Evolutionary conservation across 2,329 filamentous ascomycete genomes (phyloP), one percentile per base, ranked within the genome.

Genomic region (Emmonsiellopsis sp.): DNA sequence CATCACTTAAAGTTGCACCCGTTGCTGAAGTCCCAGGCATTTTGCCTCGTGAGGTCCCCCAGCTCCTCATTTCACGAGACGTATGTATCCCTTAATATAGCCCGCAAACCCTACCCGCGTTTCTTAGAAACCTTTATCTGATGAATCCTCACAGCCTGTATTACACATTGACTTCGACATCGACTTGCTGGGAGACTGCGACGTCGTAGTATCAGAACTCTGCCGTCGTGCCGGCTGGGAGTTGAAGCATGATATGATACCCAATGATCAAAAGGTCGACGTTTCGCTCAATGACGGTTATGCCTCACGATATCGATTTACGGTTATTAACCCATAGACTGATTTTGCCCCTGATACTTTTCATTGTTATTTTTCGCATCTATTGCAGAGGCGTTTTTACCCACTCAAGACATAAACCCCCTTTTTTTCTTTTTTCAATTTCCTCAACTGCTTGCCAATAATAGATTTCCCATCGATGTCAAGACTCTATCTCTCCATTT

Each of bases 151-250:
- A 14, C 55, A 84, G 73, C 85, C 89, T 2, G 88, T 95, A 53
- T 78, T 77, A 37, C 92, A 97, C 69, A 87, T 95, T 67, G 89
- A 94, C 67, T 97, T 98, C 62, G 93, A 98, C 69, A 89, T 98
- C 60, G 91, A 96, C 67, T 79, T 98, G 53, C 77, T 97, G n/a
- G 93, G 93, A 37, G 89, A 96, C 67, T 96, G 92, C 70, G 93
- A 98, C 65, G 80, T 90, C 42, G 84, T 97, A 7, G 87, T 97
- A 11, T 80, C 86, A 0, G 92, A 97, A 73, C 79, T 98, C 51
- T 92, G 88, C 65, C 81, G 84, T 44, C 82, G 88, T 10, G 84
- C 88, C 1, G 86, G 85, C 2, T 97, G 93, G 93, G 75, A 82
- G 6, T 70, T 95, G 51, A 67, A 80, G 44, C 90, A 96, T 64